These are phyloP conservation scores for Ambrosiella cleistominuta DNA, from an alignment of 2,329 filamentous ascomycete genomes.

Conservation along the genomic window DNA sequence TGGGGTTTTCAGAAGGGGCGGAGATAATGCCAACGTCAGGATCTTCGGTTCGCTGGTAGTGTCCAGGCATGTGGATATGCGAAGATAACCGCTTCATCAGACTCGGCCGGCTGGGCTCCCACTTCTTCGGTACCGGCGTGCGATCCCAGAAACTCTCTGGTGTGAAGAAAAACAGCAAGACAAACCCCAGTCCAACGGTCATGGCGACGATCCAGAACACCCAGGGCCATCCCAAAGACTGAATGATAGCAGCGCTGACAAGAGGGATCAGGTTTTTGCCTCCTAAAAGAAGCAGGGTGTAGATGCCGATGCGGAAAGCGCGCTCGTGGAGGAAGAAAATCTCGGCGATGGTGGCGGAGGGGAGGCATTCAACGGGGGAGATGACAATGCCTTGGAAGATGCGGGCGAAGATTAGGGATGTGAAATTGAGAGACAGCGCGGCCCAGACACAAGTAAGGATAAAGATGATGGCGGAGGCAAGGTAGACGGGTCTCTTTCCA, in stretches of 20 bases:
- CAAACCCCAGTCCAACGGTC: constrained; percentile 51
- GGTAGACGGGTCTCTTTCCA: constrained; percentile 81
- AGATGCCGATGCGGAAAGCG: constrained; percentile 83
- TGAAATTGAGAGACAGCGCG: constrained; percentile 67
- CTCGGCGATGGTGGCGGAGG: constrained; percentile 84
- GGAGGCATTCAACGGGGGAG: constrained; percentile 79
- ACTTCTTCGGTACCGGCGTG: constrained; percentile 35
- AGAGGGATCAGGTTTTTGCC: constrained; percentile 76
- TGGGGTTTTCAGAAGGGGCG: background rate
- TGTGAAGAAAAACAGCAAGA: constrained; percentile 72
- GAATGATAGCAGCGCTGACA: constrained; percentile 73
- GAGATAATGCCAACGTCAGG: constrained; percentile 1
- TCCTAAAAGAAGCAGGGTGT: constrained; percentile 71
- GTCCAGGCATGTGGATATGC: constrained; percentile 17
- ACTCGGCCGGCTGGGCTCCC: constrained; percentile 22
- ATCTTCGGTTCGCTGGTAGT: background rate
- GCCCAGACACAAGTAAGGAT: constrained; percentile 62
- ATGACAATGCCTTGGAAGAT: constrained; percentile 79
- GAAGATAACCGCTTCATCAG: constrained; percentile 33
- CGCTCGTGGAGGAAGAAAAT: constrained; percentile 78
- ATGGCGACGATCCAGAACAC: constrained; percentile 74
- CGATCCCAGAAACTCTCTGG: constrained; percentile 95
- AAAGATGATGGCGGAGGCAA: constrained; percentile 61
- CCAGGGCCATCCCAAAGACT: constrained; percentile 70
- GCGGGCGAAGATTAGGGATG: constrained; percentile 61